Evolutionary conservation across 1,284 basidiomycete genomes (phyloP).

Genomic region (Somion occarium): DNA sequence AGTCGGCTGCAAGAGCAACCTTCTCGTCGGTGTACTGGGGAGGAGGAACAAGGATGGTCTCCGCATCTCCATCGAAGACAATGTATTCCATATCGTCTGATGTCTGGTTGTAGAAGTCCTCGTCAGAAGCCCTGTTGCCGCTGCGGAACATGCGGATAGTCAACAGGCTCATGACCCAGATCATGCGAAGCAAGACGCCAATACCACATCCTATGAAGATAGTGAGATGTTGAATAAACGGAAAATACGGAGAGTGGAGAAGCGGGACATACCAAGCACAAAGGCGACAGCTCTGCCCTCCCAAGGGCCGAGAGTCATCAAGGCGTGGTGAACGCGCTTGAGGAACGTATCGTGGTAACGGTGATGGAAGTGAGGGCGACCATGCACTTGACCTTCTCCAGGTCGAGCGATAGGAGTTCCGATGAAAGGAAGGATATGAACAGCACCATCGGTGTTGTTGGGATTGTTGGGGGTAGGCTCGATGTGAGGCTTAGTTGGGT

Average conservation of each 20-base stretch:
- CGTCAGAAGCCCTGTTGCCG: conserved; percentile 6
- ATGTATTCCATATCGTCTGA: conserved; percentile 11
- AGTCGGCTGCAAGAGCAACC: conserved; percentile 16
- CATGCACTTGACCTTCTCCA: conserved; percentile 13
- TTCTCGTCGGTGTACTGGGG: conserved; percentile 54
- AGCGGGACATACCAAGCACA: conserved; percentile 56
- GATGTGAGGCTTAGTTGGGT: conserved; percentile 3
- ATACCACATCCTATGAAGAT: conserved; percentile 62
- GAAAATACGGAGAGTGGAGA: background rate
- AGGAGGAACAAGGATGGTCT: conserved; percentile 36
- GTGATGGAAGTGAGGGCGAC: conserved; percentile 28
- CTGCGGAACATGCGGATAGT: conserved; percentile 49
- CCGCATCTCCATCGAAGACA: conserved; percentile 25
- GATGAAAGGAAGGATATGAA: conserved; percentile 33
- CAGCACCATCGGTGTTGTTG: background rate
- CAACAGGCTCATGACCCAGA: conserved; percentile 65
- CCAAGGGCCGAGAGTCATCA: conserved; percentile 72
- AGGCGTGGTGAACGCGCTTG: conserved; percentile 53
- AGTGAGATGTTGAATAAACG: too few species aligned
- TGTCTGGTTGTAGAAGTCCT: conserved; percentile 22
- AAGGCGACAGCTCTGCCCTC: conserved; percentile 76
- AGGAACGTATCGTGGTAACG: conserved; percentile 39
- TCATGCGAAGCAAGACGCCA: conserved; percentile 72
- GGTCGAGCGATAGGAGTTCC: conserved; percentile 25
- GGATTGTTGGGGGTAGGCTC: conserved; percentile 12